Conservation (phyloP, 306 rosid species). For the Quercus bicolor region DNA sequence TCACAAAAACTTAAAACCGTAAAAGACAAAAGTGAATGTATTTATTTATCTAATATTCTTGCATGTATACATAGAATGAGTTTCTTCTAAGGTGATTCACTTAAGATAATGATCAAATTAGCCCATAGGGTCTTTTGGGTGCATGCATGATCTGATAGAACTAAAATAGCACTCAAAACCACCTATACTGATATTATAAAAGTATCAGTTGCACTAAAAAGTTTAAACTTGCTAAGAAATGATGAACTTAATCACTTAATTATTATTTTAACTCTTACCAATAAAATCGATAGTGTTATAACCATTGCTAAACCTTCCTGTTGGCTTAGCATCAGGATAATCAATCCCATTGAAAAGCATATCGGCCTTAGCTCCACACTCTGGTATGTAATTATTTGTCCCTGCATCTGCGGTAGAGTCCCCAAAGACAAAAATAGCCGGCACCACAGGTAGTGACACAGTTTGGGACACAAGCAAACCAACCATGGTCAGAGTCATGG, state of each 20-base stretch:
- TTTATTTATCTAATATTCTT: no score
- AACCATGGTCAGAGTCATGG: not conserved
- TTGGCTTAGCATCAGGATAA: conserved; percentile 9
- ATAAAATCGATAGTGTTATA: conserved; percentile 16
- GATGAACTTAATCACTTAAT: no score
- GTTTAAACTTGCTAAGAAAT: no score
- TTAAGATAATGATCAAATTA: not conserved
- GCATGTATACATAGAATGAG: no score
- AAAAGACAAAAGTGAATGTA: no score
- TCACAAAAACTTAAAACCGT: no score
- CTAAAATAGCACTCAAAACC: no score
- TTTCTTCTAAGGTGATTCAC: no score
- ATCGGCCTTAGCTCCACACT: conserved; percentile 9
- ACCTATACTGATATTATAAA: no score
- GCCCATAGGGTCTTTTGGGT: not conserved
- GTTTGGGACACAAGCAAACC: not conserved
- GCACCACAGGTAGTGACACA: not conserved
- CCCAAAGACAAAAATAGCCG: conserved; percentile 18
- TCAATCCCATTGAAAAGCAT: conserved; percentile 11
- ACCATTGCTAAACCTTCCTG: conserved; percentile 28
- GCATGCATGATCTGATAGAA: no score
- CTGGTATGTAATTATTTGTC: conserved; percentile 9
- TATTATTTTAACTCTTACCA: not conserved
- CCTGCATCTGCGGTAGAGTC: conserved; percentile 29
- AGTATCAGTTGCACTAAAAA: no score